Base-by-base conservation (phyloP, 2,329 filamentous ascomycete species). In the Aureobasidium sp. region DNA sequence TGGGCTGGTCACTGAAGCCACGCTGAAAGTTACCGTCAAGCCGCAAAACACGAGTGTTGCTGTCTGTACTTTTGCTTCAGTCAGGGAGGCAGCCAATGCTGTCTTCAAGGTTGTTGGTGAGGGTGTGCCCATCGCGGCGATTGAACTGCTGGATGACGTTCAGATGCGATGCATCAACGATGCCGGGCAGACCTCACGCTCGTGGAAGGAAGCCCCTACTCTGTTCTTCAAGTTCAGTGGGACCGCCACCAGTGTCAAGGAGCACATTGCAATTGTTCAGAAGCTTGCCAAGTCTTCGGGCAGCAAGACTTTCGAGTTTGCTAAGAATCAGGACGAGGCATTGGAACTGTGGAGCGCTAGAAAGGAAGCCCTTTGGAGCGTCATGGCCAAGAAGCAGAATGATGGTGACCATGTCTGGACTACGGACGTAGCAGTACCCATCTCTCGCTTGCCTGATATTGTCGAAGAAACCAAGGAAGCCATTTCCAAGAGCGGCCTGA, bases 91-190 rank as follows among this genome's bases (percentile, higher is more conserved):
- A 1, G 90, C 90, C 17, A 82, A 87, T 70, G 95, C 90, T 72
- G 91, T 94, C 2, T 85, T 87, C 67, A 82, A 82, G 61, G 90
- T 96, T 12, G 91, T 97, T 5, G 85, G 84, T 48, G 83, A 88
- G 59, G 91, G 91, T 29, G 84, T 96, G 12, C 90, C 89, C 34
- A 87, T 97, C 45, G 91, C 92, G 0, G 92, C 92, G n/a, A 86
- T 97, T 47, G 92, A 97, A 77, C 88, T 97, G 63, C 80, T 97
- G 31, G 92, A 97, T 76, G 91, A 96, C 71, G 87, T 91, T 62
- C 91, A 96, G 78, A 97, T 97, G 87, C 75, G 78, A 56, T 84
- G 87, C 47, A 84, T 90, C 67, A 90, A 90, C 75, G 78, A 82
- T 31, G 84, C 86, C 0, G 87, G 87, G 29, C 81, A 79, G 71